phyloP scores from a whole-genome alignment of 805 yeast species.

The Grigorovia jiainica region DNA sequence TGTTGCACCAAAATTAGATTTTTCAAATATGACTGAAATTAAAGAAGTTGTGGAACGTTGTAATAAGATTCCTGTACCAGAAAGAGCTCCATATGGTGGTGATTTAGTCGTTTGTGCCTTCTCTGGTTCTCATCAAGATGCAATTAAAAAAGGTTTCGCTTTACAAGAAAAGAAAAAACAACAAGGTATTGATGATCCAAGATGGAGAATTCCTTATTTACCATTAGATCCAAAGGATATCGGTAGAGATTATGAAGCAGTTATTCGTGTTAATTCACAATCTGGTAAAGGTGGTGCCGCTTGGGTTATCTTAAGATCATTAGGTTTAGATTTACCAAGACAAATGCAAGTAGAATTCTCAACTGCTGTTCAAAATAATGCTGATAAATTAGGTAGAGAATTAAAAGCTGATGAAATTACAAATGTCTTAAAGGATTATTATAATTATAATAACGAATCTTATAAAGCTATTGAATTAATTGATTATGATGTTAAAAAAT shows the following conservation, averaged over 20 bases:
- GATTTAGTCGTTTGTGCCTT: constrained; percentile 76
- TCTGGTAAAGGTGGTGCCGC: constrained; percentile 88
- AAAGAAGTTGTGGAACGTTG: constrained; percentile 70
- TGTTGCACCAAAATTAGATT: constrained; percentile 59
- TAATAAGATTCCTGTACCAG: constrained; percentile 71
- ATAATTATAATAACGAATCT: constrained; percentile 36
- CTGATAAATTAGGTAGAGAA: constrained; percentile 68
- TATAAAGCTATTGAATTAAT: constrained; percentile 30
- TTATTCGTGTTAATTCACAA: constrained; percentile 80
- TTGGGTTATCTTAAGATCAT: constrained; percentile 68
- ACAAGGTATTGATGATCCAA: constrained; percentile 23
- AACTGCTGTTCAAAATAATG: constrained; percentile 54
- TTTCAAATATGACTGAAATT: constrained; percentile 53
- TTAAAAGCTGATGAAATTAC: constrained; percentile 56
- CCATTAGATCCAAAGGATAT: constrained; percentile 81
- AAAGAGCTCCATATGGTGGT: constrained; percentile 79
- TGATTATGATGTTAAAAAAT: constrained; percentile 39
- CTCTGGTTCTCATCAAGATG: constrained; percentile 81
- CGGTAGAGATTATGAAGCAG: constrained; percentile 82
- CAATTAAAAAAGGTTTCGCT: constrained; percentile 74
- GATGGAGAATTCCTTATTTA: constrained; percentile 71
- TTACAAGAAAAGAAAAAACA: constrained; percentile 29
- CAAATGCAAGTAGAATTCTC: constrained; percentile 73
- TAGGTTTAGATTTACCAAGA: constrained; percentile 75
- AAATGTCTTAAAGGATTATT: constrained; percentile 52